A percentile compares a stretch with the other conserved stretches of the same genome.
Conservation (phyloP, 2,329 filamentous ascomycete genomes). For the Botrytis tulipae region DNA sequence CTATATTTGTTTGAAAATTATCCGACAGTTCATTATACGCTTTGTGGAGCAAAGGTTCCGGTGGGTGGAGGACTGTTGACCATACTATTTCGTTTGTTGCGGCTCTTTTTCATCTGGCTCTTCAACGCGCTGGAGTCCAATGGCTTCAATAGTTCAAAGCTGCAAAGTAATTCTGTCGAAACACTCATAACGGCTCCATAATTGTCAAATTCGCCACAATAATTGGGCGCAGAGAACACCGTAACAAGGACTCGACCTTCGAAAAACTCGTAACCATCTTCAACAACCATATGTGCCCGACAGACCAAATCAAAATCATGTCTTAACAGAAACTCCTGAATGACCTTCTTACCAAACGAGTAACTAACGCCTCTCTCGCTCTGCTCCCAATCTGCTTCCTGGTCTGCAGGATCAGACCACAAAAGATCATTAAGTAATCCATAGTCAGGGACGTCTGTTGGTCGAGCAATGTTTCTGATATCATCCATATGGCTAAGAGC, state of each 20-base stretch:
- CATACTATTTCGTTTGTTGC: slow-evolving; percentile 92
- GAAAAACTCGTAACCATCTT: slow-evolving; percentile 99
- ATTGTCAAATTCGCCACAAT: slow-evolving; percentile 98
- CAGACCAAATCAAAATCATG: slow-evolving; percentile 98
- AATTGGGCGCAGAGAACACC: slow-evolving; percentile 98
- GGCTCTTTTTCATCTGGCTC: slow-evolving; percentile 97
- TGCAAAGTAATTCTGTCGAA: slow-evolving; percentile 87
- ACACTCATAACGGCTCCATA: slow-evolving; percentile 99
- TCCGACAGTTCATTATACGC: slow-evolving; percentile 17
- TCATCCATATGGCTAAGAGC: slow-evolving; percentile 96
- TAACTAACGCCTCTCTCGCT: slow-evolving; percentile 97
- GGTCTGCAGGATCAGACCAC: slow-evolving; percentile 97
- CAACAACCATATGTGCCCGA: slow-evolving; percentile 97
- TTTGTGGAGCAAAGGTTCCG: slow-evolving; percentile 24
- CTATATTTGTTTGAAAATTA: not conserved
- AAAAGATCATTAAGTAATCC: slow-evolving; percentile 91
- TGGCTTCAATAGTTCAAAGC: slow-evolving; percentile 94
- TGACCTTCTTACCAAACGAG: slow-evolving; percentile 97
- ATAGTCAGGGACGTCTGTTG: slow-evolving; percentile 96
- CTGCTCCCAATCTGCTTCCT: slow-evolving; percentile 97
- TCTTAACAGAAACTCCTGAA: slow-evolving; percentile 88
- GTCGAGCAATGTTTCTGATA: slow-evolving; percentile 90
- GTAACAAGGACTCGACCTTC: slow-evolving; percentile 93
- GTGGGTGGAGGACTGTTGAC: slow-evolving; percentile 79
- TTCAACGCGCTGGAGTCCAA: slow-evolving; percentile 94